A percentile compares a stretch with the other conserved stretches of the same genome.
phyloP scores from a whole-genome alignment of 768 basidiomycete genomes.

The Podaxis pistillaris region DNA sequence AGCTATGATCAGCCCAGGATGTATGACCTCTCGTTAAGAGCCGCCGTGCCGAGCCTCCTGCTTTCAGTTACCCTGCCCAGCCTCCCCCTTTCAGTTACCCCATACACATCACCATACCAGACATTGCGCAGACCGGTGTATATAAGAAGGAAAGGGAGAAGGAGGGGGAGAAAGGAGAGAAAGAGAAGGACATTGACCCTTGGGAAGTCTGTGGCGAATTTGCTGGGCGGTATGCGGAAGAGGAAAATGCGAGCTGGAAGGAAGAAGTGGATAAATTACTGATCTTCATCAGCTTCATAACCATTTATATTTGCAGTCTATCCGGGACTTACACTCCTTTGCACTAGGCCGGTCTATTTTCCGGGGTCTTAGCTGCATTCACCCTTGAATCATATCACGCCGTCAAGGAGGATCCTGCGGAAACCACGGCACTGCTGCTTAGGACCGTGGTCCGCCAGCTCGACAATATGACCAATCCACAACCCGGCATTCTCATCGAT shows the following conservation, averaged over 20 bases:
- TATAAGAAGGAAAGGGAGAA: no score
- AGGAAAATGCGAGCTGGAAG: constrained; percentile 11
- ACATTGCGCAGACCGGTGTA: no score
- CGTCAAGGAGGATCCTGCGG: constrained; percentile 21
- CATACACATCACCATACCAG: no score
- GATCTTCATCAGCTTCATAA: constrained; percentile 7
- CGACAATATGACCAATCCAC: constrained; percentile 19
- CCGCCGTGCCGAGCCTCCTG: no score
- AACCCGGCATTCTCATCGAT: not conserved
- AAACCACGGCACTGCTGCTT: constrained; percentile 13
- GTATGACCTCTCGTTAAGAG: no score
- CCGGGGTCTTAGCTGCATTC: constrained; percentile 24
- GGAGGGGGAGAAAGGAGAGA: no score
- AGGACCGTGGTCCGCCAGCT: constrained; percentile 11
- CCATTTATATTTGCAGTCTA: not conserved
- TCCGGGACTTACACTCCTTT: no score
- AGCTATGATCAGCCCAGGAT: no score
- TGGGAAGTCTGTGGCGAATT: constrained; percentile 10
- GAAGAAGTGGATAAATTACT: constrained; percentile 16
- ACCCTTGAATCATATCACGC: constrained; percentile 22
- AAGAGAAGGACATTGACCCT: not conserved
- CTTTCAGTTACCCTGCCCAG: no score
- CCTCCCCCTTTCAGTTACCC: no score
- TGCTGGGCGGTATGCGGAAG: constrained; percentile 3
- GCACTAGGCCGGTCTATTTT: constrained; percentile 24